Conservation (phyloP, 805 yeast species). For the Metschnikowia colocasiae region DNA sequence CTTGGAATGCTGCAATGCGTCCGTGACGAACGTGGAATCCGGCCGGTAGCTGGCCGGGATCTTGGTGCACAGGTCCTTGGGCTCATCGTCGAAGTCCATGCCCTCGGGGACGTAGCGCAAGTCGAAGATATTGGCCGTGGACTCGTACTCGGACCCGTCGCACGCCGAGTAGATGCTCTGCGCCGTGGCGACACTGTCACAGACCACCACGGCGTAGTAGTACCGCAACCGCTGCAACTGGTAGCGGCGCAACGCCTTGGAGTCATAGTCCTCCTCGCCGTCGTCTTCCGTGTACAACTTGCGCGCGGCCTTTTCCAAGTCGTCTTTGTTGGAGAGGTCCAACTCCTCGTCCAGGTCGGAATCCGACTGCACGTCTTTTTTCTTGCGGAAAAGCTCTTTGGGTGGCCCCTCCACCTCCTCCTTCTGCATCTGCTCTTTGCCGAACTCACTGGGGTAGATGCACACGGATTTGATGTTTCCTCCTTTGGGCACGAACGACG, state of each 20-base stretch:
- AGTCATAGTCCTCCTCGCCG: conserved; percentile 80
- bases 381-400: conserved; percentile 61
- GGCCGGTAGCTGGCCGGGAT: conserved; percentile 82
- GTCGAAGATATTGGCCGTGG: conserved; percentile 92
- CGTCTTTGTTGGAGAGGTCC: conserved; percentile 46
- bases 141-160: conserved; percentile 94
- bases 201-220: conserved; percentile 84
- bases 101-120: conserved; percentile 90
- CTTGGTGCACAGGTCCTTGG: conserved; percentile 68
- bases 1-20: conserved; percentile 93
- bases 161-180: conserved; percentile 75
- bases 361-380: conserved; percentile 25
- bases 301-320: conserved; percentile 58
- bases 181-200: conserved; percentile 73
- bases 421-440: conserved; percentile 83
- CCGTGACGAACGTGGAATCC: conserved; percentile 71
- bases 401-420: conserved; percentile 95
- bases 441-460: conserved; percentile 86
- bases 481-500: conserved; percentile 75
- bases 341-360: conserved; percentile 36
- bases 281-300: conserved; percentile 75
- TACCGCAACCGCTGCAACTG: conserved; percentile 91
- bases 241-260: conserved; percentile 78
- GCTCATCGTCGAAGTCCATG: conserved; percentile 77
- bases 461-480: conserved; percentile 67